phyloP scores from a whole-genome alignment of 192 early-diverging fungal genomes.

The Backusella morwellensis region DNA sequence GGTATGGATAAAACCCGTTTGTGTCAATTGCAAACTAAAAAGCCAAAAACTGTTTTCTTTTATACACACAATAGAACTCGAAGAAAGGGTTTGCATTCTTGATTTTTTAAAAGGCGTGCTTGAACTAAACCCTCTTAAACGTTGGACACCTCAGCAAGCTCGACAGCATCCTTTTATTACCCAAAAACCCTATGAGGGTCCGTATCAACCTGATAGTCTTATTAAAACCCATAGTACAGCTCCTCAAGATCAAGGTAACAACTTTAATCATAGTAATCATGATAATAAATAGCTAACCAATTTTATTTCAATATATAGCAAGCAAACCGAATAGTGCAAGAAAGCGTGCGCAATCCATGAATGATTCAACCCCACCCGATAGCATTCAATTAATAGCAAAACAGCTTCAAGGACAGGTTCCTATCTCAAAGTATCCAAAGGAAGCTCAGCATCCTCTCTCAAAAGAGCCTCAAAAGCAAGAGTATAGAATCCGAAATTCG shows the following conservation, averaged over 20 bases:
- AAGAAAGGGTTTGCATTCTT: conserved; percentile 69
- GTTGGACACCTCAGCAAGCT: conserved; percentile 97
- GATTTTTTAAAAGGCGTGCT: conserved; percentile 92
- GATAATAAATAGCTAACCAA: not conserved
- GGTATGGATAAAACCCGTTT: not conserved
- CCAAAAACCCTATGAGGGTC: conserved; percentile 71
- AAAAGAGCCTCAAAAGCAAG: not conserved
- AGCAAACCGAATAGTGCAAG: not conserved
- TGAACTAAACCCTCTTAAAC: conserved; percentile 84
- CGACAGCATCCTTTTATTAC: conserved; percentile 95
- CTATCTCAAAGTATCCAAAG: conserved; percentile 1
- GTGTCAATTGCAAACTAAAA: not conserved
- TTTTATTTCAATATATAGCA: not conserved
- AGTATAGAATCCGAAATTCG: conserved; percentile 15
- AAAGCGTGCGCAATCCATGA: conserved; percentile 11
- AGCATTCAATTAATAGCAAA: conserved; percentile 7
- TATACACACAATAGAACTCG: conserved; percentile 52
- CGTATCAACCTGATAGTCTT: conserved; percentile 53
- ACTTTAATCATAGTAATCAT: not conserved
- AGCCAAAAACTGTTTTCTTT: not conserved
- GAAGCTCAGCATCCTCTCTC: not conserved
- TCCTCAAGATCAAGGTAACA: not conserved
- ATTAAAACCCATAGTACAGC: not conserved
- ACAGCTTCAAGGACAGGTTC: not conserved
- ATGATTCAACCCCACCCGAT: not conserved